Base-by-base conservation (phyloP, 2,329 filamentous ascomycete genomes). In the Zasmidium cellare region DNA sequence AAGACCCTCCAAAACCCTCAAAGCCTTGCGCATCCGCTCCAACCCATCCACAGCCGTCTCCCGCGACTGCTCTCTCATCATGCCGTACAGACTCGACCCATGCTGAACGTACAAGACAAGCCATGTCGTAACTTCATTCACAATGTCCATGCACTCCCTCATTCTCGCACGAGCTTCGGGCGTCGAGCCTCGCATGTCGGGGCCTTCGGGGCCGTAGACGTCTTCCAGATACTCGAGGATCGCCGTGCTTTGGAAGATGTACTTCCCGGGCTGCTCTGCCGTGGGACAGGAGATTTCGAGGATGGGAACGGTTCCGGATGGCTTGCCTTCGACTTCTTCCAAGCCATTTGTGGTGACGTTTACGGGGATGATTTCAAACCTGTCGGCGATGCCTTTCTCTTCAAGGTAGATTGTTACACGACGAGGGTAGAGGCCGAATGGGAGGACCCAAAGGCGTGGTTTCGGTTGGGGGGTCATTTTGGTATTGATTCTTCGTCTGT, bases 151-250 rank as follows among this genome's bases (percentile, higher is more conserved):
- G 49, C 57, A 60, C 22, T 60, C 57, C 25, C 57, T 23, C 1
- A 52, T 31, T 25, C 50, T 23, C 2, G 57, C 57, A 46, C 57
- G 22, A 5, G 24, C 53, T 41, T 53, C 53, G 12, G 53, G 38
- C 3, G 44, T 54, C 14, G 20, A 20, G 28, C 57, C 51, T 46
- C 57, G 41, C 57, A 60, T 56, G 23, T 60, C 53, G 18, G 53
- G 54, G 2, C 28, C 44, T 22, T 53, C 46, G 20, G 41, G 3
- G 19, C 53, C 53, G 28, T 53, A 61, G 6, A 35, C 25, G 46
- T 62, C 60, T 53, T 62, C 60, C 6, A 62, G 48, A 18, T 60
- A 62, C 44, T 62, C 60, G 18, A 62, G 38, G 19, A 60, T 60
- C 5, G 60, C 60, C 12, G 49, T 46, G 49, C 56, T 56, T 46